phyloP scores from a whole-genome alignment of 179 eudicot genomes.

The Spinacia oleracea region DNA sequence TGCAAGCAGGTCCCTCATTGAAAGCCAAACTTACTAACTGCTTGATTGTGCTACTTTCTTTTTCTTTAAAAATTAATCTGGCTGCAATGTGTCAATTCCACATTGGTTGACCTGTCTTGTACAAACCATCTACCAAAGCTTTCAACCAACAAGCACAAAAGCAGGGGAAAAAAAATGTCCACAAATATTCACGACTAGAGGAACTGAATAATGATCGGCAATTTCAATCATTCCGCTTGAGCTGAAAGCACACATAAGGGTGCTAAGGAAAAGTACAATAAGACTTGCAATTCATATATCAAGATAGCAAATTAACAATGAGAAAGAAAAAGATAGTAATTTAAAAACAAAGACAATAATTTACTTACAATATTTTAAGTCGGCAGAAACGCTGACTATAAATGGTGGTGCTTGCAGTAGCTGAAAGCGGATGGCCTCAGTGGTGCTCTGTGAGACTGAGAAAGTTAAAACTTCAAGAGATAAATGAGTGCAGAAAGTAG shows the following conservation, averaged over 20 bases:
- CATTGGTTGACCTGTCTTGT: neutral
- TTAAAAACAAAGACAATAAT: constrained; percentile 2
- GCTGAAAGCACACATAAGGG: neutral
- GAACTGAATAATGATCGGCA: neutral
- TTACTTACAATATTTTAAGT: constrained; percentile 75
- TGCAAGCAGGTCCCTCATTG: neutral
- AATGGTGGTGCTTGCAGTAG: constrained; percentile 86
- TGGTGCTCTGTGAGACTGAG: constrained; percentile 55
- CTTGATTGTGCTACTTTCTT: neutral
- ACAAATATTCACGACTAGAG: neutral
- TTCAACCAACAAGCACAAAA: neutral
- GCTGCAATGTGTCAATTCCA: neutral
- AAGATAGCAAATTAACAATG: neutral
- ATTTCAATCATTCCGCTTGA: neutral
- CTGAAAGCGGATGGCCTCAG: constrained; percentile 79
- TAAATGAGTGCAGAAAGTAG: constrained; percentile 8
- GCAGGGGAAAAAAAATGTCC: too few relatives aligned
- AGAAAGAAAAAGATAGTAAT: neutral
- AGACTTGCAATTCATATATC: neutral
- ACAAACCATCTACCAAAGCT: neutral
- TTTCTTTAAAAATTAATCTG: neutral
- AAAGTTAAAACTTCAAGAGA: constrained; percentile 5
- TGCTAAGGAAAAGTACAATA: neutral
- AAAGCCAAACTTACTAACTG: neutral
- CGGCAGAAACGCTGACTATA: constrained; percentile 61